A percentile compares a stretch with the other conserved stretches of the same genome.
These are phyloP conservation scores for Termitomyces sp. DNA, from an alignment of 768 basidiomycete species.

Conservation along the genomic window DNA sequence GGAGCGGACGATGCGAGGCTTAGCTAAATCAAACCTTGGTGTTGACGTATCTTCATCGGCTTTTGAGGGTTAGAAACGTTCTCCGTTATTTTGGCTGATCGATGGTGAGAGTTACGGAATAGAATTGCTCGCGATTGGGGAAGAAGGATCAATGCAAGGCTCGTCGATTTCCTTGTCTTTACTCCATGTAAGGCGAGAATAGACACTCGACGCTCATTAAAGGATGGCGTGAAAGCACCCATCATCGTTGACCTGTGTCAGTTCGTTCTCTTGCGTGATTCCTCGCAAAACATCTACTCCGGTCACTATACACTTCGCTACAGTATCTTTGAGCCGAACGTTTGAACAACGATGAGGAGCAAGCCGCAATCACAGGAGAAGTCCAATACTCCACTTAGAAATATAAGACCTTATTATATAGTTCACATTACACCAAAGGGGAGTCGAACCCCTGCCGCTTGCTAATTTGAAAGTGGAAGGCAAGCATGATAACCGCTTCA, in stretches of 20 bases:
- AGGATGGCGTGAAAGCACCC: neutral
- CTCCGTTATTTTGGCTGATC: neutral
- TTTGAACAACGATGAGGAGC: too few relatives aligned
- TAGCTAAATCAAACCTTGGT: conserved; percentile 78
- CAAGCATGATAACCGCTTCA: conserved; percentile 94
- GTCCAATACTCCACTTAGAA: too few relatives aligned
- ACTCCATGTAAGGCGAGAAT: too few relatives aligned
- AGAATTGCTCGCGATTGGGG: too few relatives aligned
- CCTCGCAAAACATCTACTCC: too few relatives aligned
- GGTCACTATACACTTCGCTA: too few relatives aligned
- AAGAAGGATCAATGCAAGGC: conserved; percentile 42
- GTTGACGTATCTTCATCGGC: conserved; percentile 59
- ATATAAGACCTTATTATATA: too few relatives aligned
- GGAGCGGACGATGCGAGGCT: conserved; percentile 65
- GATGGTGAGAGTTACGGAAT: neutral
- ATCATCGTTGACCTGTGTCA: neutral
- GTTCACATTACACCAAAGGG: conserved; percentile 58
- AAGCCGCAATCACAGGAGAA: too few relatives aligned
- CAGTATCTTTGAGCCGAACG: too few relatives aligned
- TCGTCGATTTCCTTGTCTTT: conserved; percentile 49
- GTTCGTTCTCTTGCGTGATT: too few relatives aligned
- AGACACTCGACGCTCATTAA: too few relatives aligned
- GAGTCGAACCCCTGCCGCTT: conserved; percentile 78
- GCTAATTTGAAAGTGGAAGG: conserved; percentile 58
- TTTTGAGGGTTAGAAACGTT: conserved; percentile 40